Conservation (phyloP, 768 basidiomycete genomes). For the Tephrocybe sp. region DNA sequence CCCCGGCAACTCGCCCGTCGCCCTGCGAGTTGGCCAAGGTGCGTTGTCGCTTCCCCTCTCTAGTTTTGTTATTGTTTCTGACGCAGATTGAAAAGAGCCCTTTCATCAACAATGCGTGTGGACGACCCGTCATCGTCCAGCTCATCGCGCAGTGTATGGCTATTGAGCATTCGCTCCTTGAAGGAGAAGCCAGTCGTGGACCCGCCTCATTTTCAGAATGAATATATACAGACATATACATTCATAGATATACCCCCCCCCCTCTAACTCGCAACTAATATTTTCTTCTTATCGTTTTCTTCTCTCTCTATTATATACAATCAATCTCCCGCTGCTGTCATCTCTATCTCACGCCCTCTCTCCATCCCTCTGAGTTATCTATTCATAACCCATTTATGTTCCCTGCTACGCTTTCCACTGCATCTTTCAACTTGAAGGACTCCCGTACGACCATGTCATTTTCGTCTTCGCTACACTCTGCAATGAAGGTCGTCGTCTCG, state of each 20-base stretch:
- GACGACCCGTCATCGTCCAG: constrained; percentile 65
- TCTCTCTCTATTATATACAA: constrained; percentile 9
- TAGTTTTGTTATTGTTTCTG: background rate
- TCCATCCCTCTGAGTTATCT: background rate
- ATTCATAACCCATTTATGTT: constrained; percentile 48
- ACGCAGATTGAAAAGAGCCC: constrained; percentile 40
- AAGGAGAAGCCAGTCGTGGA: constrained; percentile 22
- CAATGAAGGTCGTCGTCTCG: constrained; percentile 85
- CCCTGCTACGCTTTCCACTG: constrained; percentile 72
- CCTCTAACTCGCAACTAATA: background rate
- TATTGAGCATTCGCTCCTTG: constrained; percentile 52
- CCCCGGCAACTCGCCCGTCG: constrained; percentile 52
- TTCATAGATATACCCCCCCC: constrained; percentile 1
- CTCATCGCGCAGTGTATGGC: constrained; percentile 66
- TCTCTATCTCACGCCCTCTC: constrained; percentile 20
- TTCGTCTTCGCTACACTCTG: constrained; percentile 87
- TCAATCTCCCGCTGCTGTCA: constrained; percentile 2
- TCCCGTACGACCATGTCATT: constrained; percentile 78
- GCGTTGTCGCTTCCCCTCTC: constrained; percentile 20
- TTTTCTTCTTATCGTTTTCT: background rate
- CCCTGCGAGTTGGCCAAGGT: constrained; percentile 62
- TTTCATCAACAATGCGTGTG: constrained; percentile 69
- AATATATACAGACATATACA: constrained; percentile 14
- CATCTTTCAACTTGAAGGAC: constrained; percentile 65
- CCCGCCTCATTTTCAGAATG: constrained; percentile 13